phyloP scores from a whole-genome alignment of 768 basidiomycete species.

The Peribolospora kevripleyi region DNA sequence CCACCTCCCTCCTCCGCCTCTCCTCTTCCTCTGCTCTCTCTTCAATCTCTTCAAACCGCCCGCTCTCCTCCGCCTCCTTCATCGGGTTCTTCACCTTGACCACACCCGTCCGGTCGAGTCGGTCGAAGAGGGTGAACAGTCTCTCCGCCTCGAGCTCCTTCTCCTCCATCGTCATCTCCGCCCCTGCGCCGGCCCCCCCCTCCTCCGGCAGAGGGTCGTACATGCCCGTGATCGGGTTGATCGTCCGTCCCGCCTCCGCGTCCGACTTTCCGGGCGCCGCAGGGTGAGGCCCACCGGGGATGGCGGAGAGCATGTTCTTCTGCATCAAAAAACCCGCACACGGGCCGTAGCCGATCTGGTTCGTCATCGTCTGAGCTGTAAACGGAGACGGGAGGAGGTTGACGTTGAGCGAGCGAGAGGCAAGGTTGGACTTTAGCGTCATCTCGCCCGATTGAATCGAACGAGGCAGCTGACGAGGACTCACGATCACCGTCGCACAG shows the following conservation, averaged over 20 bases:
- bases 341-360: slow-evolving; percentile 77
- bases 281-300: slow-evolving; percentile 26
- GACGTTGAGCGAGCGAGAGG: background rate
- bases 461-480: slow-evolving; percentile 1
- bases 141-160: slow-evolving; percentile 82
- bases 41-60: slow-evolving; percentile 8
- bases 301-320: slow-evolving; percentile 49
- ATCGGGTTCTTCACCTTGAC: slow-evolving; percentile 29
- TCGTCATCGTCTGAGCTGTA: slow-evolving; percentile 43
- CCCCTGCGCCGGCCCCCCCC: slow-evolving; percentile 21
- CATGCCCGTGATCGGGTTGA: slow-evolving; percentile 75
- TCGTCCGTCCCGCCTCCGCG: slow-evolving; percentile 14
- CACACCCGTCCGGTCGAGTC: slow-evolving; percentile 48
- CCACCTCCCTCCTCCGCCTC: background rate
- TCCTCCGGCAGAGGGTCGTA: slow-evolving; percentile 13
- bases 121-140: slow-evolving; percentile 71
- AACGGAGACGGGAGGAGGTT: background rate
- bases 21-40: slow-evolving; percentile 6
- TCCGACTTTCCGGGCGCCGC: slow-evolving; percentile 18
- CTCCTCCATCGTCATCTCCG: slow-evolving; percentile 71
- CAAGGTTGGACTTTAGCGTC: background rate
- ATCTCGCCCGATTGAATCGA: slow-evolving; percentile 6
- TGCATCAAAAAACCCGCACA: slow-evolving; percentile 84
- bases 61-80: slow-evolving; percentile 8
- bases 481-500: slow-evolving; percentile 54